A percentile compares a stretch with the other conserved stretches of the same genome.
Conservation (phyloP, 2,329 filamentous ascomycete genomes). For the Cladophialophora psammophila region DNA sequence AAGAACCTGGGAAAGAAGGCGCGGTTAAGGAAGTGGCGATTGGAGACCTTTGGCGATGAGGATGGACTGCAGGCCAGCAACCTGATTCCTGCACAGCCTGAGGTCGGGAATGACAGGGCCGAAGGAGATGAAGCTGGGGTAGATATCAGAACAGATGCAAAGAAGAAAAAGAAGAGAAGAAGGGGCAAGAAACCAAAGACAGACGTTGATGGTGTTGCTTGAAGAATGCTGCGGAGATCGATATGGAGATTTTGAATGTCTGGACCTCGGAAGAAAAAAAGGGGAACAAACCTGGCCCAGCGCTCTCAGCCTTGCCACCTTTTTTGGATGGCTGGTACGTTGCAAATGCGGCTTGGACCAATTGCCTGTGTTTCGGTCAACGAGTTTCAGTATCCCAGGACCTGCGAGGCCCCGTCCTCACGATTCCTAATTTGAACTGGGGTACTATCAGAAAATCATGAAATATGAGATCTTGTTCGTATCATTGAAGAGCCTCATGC, state of each 20-base stretch:
- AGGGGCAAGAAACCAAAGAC: conserved; percentile 48
- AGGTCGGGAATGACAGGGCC: conserved; percentile 34
- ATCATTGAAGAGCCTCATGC: background rate
- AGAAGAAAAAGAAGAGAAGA: conserved; percentile 56
- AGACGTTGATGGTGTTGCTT: conserved; percentile 15
- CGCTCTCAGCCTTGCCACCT: background rate
- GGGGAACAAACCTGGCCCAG: background rate
- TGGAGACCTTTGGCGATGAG: conserved; percentile 70
- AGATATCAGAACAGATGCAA: conserved; percentile 53
- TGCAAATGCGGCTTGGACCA: background rate
- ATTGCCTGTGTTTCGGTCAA: background rate
- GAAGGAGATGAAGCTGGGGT: conserved; percentile 44
- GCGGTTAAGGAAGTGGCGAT: conserved; percentile 83
- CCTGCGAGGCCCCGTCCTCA: background rate
- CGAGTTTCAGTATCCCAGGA: background rate
- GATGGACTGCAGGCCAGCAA: conserved; percentile 52
- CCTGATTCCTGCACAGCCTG: conserved; percentile 30
- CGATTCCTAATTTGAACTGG: background rate
- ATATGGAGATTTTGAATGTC: background rate
- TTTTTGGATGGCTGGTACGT: background rate
- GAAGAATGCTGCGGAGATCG: conserved; percentile 9
- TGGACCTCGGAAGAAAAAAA: conserved; percentile 5
- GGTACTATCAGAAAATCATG: background rate
- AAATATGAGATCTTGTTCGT: background rate
- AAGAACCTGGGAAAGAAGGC: conserved; percentile 94